These are phyloP conservation scores for Nicotiana tomentosiformis DNA, from an alignment of 257 asterid species.

Conservation along the genomic window DNA sequence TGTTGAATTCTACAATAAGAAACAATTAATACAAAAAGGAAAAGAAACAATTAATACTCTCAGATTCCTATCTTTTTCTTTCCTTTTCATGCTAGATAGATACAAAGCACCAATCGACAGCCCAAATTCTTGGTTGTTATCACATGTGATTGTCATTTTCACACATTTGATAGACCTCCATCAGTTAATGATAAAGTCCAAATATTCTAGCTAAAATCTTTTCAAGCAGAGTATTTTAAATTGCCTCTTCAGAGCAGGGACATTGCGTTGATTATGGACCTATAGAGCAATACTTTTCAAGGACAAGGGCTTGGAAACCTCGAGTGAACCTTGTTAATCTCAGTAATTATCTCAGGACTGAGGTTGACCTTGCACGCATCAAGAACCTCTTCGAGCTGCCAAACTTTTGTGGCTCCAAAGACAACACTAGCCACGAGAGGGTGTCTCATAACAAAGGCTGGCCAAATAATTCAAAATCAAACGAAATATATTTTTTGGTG, in stretches of 20 bases:
- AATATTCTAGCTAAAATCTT: background rate
- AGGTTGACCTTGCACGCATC: conserved; percentile 54
- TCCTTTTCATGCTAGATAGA: background rate
- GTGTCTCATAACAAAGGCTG: conserved; percentile 79
- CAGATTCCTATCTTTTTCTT: background rate
- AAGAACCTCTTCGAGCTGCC: conserved; percentile 74
- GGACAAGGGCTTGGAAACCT: conserved; percentile 71
- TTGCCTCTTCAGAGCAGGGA: background rate
- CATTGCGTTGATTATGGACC: background rate
- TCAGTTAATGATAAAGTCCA: background rate
- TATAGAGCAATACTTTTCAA: conserved; percentile 9
- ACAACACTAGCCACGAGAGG: conserved; percentile 73
- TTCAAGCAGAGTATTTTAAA: background rate
- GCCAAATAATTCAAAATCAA: conserved; percentile 3
- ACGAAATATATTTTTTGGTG: background rate
- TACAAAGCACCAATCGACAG: background rate
- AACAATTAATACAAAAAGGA: background rate
- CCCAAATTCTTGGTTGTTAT: background rate
- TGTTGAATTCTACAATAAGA: background rate
- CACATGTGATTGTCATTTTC: background rate
- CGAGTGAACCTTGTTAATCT: conserved; percentile 54
- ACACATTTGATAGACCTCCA: background rate
- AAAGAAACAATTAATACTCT: background rate
- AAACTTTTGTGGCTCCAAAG: conserved; percentile 75
- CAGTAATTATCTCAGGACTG: conserved; percentile 47